Base-by-base conservation (phyloP, 768 basidiomycete species). In the Kwoniella bestiolae region DNA sequence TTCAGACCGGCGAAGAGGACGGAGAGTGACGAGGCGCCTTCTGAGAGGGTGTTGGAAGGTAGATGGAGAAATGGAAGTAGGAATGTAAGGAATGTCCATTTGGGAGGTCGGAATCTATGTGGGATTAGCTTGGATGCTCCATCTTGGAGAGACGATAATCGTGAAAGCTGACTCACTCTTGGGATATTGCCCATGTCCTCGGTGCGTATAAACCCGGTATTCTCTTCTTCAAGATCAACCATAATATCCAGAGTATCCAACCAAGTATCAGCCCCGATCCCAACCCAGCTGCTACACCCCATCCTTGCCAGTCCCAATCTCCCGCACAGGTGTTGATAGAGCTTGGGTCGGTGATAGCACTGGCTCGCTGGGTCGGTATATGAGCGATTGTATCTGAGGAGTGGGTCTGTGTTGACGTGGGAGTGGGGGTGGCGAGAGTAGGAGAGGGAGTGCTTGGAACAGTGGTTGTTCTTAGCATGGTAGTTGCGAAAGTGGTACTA, bases 1-100 rank as follows among this genome's bases (percentile, higher is more conserved):
- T 88, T 80, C 52, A 92, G 83, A 44, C 86, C 84, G 32, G 87
- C 82, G 86, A 88, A 90, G 26, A 91, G 83, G 14, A 84, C 84
- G n/a, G 90, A 85, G 75, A 91, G 89, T 66, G 82, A 85, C 65
- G 91, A 85, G 72, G 89, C 84, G 71, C 90, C 89, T 69, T 92
- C 90, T 1, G 90, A 89, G 3, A 90, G 89, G 73, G 90, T 89
- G 1, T 80, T 69, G 2, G 86, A 86, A 21, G 83, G 83, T 3
- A 91, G 79, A 7, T 89, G 89, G 31, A 89, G 86, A 62, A 84
- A 86, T 5, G 90, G 91, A 70, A 86, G 86, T 21, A 92, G 83
- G 76, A 91, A 91, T 0, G 89, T 86, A 75, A 87, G 86, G 61
- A 89, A 83, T 3, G 84, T 83, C 55, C 86, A 83, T 5, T 55